Base-by-base conservation (phyloP, 371 early-diverging fungal genomes). In the Mucor saturninus region DNA sequence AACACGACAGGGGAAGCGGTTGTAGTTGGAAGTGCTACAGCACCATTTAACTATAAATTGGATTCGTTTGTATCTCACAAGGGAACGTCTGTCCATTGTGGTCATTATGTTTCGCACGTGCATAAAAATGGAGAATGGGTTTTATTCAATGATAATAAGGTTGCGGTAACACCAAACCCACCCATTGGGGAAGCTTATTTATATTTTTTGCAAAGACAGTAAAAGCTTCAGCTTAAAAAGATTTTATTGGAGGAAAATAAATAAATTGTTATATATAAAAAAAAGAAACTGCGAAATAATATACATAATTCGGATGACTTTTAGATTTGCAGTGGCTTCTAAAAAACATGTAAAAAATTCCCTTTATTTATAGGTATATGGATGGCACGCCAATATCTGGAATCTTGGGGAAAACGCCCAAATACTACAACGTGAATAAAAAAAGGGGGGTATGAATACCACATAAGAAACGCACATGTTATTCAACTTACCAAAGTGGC, bases 81-180 rank as follows among this genome's bases (percentile, higher is more conserved):
- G 71, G 99, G 99, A n/a, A 90, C 97, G 9, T 97, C 97, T 3
- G 89, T 93, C 1, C 96, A 95, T 67, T 95, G 93, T 68, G 99
- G 99, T 29, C 99, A 98, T 74, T 98, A 98, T 74, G 95, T 98
- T 8, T 88, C 94, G 9, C 96, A 94, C 64, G 83, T 95, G 43
- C 79, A 82, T 57, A 84, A 88, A 57, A 76, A 83, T 21, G 85
- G 77, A 15, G 79, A 83, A 54, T 98, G 98, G 97, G 83, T 91
- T 50, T 76, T 98, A 61, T 96, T 91, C 78, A 98, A 98, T 71
- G 99, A 98, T 76, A 87, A 95, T 70, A 94, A 92, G 75, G 99
- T 97, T 2, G 99, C 91, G 3, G 80, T 68, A 4, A 81, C 86
- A 35, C 81, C 85, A 8, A 76, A 78, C 46, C 88, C 92, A 1